Evolutionary conservation across 768 basidiomycete genomes (phyloP), one percentile per base, ranked within the genome.

Genomic region (Clitopilus hobsonii): DNA sequence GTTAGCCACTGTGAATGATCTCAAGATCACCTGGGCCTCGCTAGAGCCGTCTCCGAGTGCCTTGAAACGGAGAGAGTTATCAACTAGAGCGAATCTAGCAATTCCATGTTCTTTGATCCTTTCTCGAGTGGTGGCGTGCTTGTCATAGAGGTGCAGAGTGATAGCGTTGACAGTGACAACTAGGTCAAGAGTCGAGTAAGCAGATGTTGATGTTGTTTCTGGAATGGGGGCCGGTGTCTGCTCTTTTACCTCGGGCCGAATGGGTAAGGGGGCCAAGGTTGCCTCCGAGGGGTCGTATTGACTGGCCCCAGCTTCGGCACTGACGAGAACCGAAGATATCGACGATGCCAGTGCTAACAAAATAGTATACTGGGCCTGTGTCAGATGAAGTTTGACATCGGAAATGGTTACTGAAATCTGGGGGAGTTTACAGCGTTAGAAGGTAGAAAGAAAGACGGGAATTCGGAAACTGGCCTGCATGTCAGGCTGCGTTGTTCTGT

Each of bases 1-100:
- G 66, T 96, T 95, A 68, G 81, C 85, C 78, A 98, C 88, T 0
- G 93, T 93, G 64, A 98, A 88, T 0, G 96, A 95, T 61, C 86
- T 84, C n/a, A 98, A 70, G 24, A 94, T 78, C 49, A 98, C 72
- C 69, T 97, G 94, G 2, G 89, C 86, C 67, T 97, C 93, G 56
- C 82, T 77, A n/a, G 91, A 82, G 18, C 90, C 88, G 67, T 95
- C 84, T 18, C 87, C 88, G 23, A 93, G 77, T 62, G 84, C 76
- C 70, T 97, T 96, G 62, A 90, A 76, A 49, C 91, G 83, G 54
- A 97, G 74, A 27, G 78, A 83, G 59, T 85, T 91, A 62, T 88
- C 82, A 59, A 86, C 89, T 54, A 99, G 71, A 1, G 92, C 86
- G 63, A 98, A 93, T 45, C 86, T 80, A 20, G 85, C 87, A 52